Evolutionary conservation across 768 basidiomycete genomes (phyloP), one percentile per base, ranked within the genome.

Genomic region (Xerocomellus intermedius): DNA sequence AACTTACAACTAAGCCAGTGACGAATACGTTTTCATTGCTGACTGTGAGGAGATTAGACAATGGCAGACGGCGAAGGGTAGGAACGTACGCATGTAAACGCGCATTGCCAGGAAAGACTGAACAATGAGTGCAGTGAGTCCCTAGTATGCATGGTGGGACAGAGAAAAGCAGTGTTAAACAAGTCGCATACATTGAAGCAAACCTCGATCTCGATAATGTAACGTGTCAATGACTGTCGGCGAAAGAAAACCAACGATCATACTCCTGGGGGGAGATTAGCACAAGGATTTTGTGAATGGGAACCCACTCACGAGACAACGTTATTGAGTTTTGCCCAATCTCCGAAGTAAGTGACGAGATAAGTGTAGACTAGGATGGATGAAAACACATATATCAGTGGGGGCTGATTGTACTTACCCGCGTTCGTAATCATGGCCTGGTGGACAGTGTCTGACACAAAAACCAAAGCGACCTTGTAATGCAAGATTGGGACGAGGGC

Each of bases 21-120:
- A 77, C 55, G 56, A 69, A 62, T 48, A 73, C 76, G 30, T 68
- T 71, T 55, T 76, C 75, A 65, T 80, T 80, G 69, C 79, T 82
- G 53, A 82, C 80, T 82, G 33, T 56, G 74, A 64, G 8, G 6
- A 32, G 17, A n/a, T 13, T 60, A n/a, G n/a, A n/a, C 24, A 48
- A 50, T 44, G 17, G 35, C 39, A 38, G 32, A 9, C 14, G 48
- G 41, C 1, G 16, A 42, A 21, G 8, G 14, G n/a, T 17, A n/a
- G 28, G 38, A 39, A 69, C 79, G 51, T 61, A 80, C 79, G 61
- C 42, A 64, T 73, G 73, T 77, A 83, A 1, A 84, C 73, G 1
- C 82, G 79, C 57, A 75, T 67, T 2, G 75, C 65, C 56, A 82
- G 75, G 68, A 83, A 84, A 35, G 79, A 74, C 68, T 85, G 84